phyloP scores from a whole-genome alignment of 306 rosid genomes.

The Trifolium dubium region DNA sequence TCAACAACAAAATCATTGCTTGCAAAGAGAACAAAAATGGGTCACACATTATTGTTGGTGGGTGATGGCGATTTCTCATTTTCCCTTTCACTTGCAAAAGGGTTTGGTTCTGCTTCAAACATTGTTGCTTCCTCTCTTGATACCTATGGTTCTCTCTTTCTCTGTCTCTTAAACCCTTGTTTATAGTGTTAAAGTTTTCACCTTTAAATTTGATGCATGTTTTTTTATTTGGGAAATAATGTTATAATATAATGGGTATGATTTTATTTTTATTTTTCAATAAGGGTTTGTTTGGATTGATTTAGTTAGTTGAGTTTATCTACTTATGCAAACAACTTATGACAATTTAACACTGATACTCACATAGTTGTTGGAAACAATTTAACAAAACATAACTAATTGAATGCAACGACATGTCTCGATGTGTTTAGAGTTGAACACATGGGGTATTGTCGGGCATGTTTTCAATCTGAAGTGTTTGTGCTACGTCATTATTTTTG shows the following conservation, averaged over 20 bases:
- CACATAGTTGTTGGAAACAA: background rate
- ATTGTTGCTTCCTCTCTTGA: conserved; percentile 57
- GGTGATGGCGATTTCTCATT: conserved; percentile 74
- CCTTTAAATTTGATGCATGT: background rate
- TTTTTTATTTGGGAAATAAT: background rate
- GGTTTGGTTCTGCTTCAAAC: conserved; percentile 57
- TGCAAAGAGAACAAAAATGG: conserved; percentile 43
- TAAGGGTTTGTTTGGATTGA: no score
- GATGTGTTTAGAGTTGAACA: background rate
- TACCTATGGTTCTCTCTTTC: conserved; percentile 24
- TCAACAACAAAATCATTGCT: background rate
- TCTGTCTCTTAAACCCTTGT: background rate
- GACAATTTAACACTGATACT: background rate
- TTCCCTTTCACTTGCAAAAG: conserved; percentile 47
- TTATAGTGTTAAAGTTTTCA: background rate
- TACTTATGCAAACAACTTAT: no score
- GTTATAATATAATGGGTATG: background rate
- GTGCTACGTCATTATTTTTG: background rate
- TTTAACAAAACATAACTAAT: background rate
- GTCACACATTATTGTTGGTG: conserved; percentile 51
- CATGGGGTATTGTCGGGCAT: no score
- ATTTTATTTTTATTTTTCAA: no score
- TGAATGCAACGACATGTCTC: background rate
- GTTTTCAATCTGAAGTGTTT: background rate
- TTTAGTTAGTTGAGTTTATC: no score